Conservation (phyloP, 306 rosid species). For the Datisca glomerata region DNA sequence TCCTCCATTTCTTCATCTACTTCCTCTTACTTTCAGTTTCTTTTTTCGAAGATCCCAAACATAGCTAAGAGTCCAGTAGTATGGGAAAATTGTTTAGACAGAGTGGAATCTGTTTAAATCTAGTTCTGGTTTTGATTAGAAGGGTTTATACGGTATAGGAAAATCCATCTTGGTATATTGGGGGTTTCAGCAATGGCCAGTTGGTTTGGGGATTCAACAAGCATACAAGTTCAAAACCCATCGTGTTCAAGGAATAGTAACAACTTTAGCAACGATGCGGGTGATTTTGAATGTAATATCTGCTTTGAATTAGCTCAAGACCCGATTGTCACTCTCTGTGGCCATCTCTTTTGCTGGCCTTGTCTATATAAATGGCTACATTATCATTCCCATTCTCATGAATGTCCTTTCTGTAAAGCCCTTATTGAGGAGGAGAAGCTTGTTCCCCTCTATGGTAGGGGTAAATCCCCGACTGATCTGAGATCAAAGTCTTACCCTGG, state of each 20-base stretch:
- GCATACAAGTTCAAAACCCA: not conserved
- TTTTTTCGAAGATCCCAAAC: too few relatives aligned
- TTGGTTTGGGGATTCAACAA: not conserved
- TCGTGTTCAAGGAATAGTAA: not conserved
- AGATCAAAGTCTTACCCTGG: not conserved
- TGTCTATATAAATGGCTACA: slow-evolving; percentile 13
- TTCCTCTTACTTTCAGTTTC: too few relatives aligned
- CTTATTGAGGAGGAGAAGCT: slow-evolving; percentile 4
- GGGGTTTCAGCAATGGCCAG: too few relatives aligned
- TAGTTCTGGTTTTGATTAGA: too few relatives aligned
- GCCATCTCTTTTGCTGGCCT: slow-evolving; percentile 19
- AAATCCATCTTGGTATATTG: not conserved
- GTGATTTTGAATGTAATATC: slow-evolving; percentile 15
- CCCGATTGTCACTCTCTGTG: slow-evolving; percentile 13
- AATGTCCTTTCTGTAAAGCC: too few relatives aligned
- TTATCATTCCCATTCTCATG: slow-evolving; percentile 1
- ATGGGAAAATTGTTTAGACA: too few relatives aligned
- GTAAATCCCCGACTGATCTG: not conserved
- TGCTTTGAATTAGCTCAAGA: slow-evolving; percentile 11
- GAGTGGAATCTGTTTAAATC: too few relatives aligned
- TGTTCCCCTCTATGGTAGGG: slow-evolving; percentile 5
- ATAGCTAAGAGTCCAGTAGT: too few relatives aligned
- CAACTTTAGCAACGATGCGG: not conserved
- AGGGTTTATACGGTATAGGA: not conserved
- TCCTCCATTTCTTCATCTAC: too few relatives aligned